These are phyloP conservation scores for Ceratocystis papillata DNA, from an alignment of 2,329 filamentous ascomycete genomes.

Conservation along the genomic window DNA sequence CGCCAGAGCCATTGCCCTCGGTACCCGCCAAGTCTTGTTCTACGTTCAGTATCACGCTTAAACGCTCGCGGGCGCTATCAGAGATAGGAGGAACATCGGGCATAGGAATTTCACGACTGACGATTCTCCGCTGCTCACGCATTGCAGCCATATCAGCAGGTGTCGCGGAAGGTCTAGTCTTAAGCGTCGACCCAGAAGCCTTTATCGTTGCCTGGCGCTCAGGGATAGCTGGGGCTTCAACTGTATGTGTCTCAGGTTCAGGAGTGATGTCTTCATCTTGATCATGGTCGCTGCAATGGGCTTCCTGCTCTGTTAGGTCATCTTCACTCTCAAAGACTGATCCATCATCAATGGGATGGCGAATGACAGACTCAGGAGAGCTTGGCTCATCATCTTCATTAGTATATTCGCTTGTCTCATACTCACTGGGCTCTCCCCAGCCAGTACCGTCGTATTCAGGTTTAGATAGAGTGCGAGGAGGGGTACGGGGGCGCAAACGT, in stretches of 20 bases:
- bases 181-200: constrained; percentile 72
- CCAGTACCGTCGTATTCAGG: constrained; percentile 54
- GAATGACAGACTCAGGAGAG: constrained; percentile 84
- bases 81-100: constrained; percentile 43
- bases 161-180: constrained; percentile 78
- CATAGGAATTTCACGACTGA: constrained; percentile 62
- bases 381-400: constrained; percentile 48
- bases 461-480: constrained; percentile 39
- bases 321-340: constrained; percentile 28
- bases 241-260: constrained; percentile 34
- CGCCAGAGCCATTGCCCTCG: constrained; percentile 29
- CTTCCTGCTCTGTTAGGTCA: constrained; percentile 30
- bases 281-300: constrained; percentile 17
- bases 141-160: constrained; percentile 74
- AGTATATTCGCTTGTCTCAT: constrained; percentile 29
- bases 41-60: constrained; percentile 42
- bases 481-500: constrained; percentile 37
- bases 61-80: constrained; percentile 42
- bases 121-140: constrained; percentile 73
- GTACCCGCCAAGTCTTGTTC: constrained; percentile 33
- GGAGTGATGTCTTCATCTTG: constrained; percentile 28
- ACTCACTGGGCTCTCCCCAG: constrained; percentile 42
- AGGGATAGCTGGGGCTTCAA: constrained; percentile 56
- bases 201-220: constrained; percentile 82
- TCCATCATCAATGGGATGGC: constrained; percentile 48